phyloP scores from a whole-genome alignment of 306 rosid genomes.

The Cicer chorassanicum region DNA sequence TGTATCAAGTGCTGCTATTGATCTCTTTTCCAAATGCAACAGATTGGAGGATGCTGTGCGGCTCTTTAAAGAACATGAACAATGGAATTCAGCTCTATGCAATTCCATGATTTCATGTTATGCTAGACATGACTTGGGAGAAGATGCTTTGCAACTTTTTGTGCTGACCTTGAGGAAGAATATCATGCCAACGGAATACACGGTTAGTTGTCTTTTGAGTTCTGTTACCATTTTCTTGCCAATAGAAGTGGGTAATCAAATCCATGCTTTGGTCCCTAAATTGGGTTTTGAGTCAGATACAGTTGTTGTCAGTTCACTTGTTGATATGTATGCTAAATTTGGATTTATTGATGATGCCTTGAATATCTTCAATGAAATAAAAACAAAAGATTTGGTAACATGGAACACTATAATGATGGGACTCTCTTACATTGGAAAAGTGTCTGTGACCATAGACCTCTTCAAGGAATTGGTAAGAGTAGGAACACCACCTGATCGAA shows the following conservation, averaged over 20 bases:
- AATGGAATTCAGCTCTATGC: slow-evolving; percentile 65
- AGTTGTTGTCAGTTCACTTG: slow-evolving; percentile 72
- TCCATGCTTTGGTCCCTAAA: slow-evolving; percentile 74
- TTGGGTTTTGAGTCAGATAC: slow-evolving; percentile 69
- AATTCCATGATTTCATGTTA: slow-evolving; percentile 87
- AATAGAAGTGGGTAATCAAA: slow-evolving; percentile 62
- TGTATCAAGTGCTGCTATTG: slow-evolving; percentile 79
- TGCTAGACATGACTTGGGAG: slow-evolving; percentile 58
- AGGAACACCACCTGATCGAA: slow-evolving; percentile 60
- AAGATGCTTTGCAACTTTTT: slow-evolving; percentile 65
- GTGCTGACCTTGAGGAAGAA: slow-evolving; percentile 64
- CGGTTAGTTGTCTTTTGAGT: slow-evolving; percentile 71
- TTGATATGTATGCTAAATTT: slow-evolving; percentile 70
- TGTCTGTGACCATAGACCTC: slow-evolving; percentile 52
- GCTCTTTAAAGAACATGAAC: slow-evolving; percentile 62
- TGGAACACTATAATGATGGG: slow-evolving; percentile 86
- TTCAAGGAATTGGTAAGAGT: slow-evolving; percentile 51
- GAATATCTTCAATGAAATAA: slow-evolving; percentile 57
- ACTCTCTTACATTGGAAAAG: slow-evolving; percentile 62
- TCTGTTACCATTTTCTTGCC: slow-evolving; percentile 59
- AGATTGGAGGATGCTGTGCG: slow-evolving; percentile 70
- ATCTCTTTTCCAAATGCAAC: slow-evolving; percentile 87
- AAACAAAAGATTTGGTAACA: slow-evolving; percentile 67
- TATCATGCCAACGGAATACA: slow-evolving; percentile 73
- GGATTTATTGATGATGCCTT: slow-evolving; percentile 65